These are phyloP conservation scores for Pythium folliculosum DNA, from an alignment of 352 stramenopile genomes.

Conservation along the genomic window DNA sequence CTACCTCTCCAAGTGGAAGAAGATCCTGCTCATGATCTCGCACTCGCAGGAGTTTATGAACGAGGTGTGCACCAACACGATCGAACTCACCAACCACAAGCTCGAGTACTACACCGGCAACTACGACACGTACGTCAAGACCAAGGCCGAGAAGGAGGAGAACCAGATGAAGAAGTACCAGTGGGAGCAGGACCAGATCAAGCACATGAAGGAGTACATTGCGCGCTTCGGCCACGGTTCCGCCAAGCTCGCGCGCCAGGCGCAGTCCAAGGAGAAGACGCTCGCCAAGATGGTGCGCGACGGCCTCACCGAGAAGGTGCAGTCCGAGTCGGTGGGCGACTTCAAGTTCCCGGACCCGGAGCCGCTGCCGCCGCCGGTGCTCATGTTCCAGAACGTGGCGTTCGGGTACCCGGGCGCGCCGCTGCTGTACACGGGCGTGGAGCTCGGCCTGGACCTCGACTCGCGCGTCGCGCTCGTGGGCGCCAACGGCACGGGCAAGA, in stretches of 20 bases:
- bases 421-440: constrained; percentile 91
- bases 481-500: constrained; percentile 96
- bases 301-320: constrained; percentile 94
- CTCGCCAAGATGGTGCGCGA: constrained; percentile 97
- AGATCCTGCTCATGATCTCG: constrained; percentile 97
- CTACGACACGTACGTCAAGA: constrained; percentile 98
- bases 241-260: constrained; percentile 97
- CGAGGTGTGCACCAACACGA: constrained; percentile 98
- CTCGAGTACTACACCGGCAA: constrained; percentile 98
- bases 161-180: constrained; percentile 99
- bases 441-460: constrained; percentile 97
- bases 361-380: constrained; percentile 92
- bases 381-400: constrained; percentile 97
- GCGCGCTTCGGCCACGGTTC: constrained; percentile 98
- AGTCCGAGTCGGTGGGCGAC: constrained; percentile 81
- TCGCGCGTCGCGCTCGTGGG: constrained; percentile 96
- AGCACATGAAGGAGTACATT: constrained; percentile 99
- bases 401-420: constrained; percentile 94
- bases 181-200: constrained; percentile 98
- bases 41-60: constrained; percentile 99
- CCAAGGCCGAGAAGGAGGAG: constrained; percentile 95
- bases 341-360: constrained; percentile 98
- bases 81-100: constrained; percentile 94
- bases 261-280: constrained; percentile 98
- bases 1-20: constrained; percentile 97